A percentile compares a stretch with the other conserved stretches of the same genome.
These are phyloP conservation scores for Gastrolobium villosum DNA, from an alignment of 306 rosid genomes.

Conservation along the genomic window DNA sequence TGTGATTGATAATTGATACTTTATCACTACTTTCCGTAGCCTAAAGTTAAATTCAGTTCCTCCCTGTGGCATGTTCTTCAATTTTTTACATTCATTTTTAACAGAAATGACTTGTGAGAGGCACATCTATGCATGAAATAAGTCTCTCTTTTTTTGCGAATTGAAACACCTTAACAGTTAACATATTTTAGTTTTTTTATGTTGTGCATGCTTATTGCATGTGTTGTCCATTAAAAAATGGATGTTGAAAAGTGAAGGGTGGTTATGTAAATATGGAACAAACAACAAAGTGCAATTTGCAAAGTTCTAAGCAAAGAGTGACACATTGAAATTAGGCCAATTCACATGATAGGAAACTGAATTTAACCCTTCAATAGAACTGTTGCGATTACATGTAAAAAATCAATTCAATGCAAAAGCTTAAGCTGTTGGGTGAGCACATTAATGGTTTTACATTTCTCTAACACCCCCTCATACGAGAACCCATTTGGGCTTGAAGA, in stretches of 20 bases:
- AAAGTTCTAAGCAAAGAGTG: neutral
- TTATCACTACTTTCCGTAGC: constrained; percentile 1
- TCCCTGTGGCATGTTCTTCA: neutral
- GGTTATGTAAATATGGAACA: neutral
- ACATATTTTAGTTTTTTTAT: neutral
- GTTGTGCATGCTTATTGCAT: neutral
- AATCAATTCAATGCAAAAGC: too few species aligned
- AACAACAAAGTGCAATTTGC: neutral
- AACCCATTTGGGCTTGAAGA: too few species aligned
- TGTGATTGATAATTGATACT: constrained; percentile 8
- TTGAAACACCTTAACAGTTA: constrained; percentile 9
- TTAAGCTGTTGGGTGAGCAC: too few species aligned
- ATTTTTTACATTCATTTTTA: neutral
- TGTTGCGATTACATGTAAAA: neutral
- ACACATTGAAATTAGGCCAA: neutral
- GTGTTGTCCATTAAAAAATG: neutral
- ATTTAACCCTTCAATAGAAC: neutral
- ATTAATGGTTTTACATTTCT: too few species aligned
- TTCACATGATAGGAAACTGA: neutral
- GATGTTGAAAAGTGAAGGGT: neutral
- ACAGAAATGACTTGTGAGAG: neutral
- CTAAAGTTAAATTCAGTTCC: constrained; percentile 1
- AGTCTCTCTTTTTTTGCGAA: neutral
- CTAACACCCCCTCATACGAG: too few species aligned
- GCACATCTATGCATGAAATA: neutral